Percentiles rank a stretch among this genome's conserved stretches.
phyloP scores from a whole-genome alignment of 2,329 filamentous ascomycete species.

The Verruconis gallopava region DNA sequence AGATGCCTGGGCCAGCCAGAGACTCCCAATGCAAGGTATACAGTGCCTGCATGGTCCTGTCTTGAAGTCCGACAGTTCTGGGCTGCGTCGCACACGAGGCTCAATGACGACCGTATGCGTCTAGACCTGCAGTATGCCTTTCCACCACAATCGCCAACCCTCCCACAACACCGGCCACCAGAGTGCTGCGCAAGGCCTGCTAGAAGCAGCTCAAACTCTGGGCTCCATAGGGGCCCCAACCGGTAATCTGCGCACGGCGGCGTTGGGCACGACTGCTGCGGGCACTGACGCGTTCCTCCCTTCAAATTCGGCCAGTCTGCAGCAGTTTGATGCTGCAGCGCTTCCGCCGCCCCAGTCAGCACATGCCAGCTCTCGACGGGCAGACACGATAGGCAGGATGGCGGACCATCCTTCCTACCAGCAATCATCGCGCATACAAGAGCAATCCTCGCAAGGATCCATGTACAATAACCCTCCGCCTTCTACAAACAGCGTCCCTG shows the following conservation, averaged over 20 bases:
- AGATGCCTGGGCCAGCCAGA: background rate
- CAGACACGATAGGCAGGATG: background rate
- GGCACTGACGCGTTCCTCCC: constrained; percentile 33
- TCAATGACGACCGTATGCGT: background rate
- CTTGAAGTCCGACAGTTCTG: too few species aligned
- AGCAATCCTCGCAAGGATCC: constrained; percentile 17
- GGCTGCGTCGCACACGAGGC: background rate
- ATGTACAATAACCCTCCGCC: constrained; percentile 16
- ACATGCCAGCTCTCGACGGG: background rate
- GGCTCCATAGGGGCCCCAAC: constrained; percentile 34
- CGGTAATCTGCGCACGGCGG: constrained; percentile 26
- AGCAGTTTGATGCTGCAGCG: background rate
- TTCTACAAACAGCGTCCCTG: constrained; percentile 37
- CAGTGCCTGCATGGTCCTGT: too few species aligned
- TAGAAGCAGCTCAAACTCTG: constrained; percentile 32
- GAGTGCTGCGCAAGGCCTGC: constrained; percentile 29
- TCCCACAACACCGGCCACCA: background rate
- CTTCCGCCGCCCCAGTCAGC: background rate
- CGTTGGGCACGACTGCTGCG: constrained; percentile 28
- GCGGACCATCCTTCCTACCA: background rate
- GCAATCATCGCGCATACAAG: constrained; percentile 4
- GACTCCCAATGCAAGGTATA: too few species aligned
- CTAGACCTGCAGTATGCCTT: constrained; percentile 1
- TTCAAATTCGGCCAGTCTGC: constrained; percentile 8
- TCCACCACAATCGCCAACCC: constrained; percentile 3